Evolutionary conservation across 2,329 filamentous ascomycete genomes (phyloP).

Genomic region (Talaromyces amestolkiae): DNA sequence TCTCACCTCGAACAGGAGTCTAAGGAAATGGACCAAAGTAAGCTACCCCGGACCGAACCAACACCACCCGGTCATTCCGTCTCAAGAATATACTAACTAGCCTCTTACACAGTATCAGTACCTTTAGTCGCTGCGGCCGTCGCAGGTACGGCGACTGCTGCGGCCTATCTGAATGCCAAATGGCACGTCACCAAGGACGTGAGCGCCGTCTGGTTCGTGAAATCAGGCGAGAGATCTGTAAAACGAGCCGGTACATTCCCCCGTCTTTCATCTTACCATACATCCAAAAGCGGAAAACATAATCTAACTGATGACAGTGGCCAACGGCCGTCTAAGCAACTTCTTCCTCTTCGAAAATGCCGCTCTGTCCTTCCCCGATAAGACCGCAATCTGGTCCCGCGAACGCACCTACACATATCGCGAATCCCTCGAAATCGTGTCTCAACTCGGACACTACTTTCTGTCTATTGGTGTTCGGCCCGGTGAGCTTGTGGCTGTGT

Average conservation of each 20-base stretch:
- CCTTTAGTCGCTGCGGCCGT: constrained; percentile 26
- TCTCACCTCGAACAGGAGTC: neutral
- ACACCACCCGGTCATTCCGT: neutral
- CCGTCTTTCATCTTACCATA: neutral
- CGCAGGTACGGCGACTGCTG: constrained; percentile 29
- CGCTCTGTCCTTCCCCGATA: constrained; percentile 52
- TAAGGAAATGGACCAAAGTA: constrained; percentile 2
- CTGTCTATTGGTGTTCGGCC: constrained; percentile 57
- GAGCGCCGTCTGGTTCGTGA: constrained; percentile 19
- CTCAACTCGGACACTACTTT: constrained; percentile 64
- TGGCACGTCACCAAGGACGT: constrained; percentile 65
- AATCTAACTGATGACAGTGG: neutral
- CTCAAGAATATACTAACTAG: neutral
- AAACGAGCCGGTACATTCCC: constrained; percentile 47
- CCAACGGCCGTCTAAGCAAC: constrained; percentile 54
- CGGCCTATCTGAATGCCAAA: constrained; percentile 58
- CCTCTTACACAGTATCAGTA: neutral
- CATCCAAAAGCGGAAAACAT: too few relatives aligned
- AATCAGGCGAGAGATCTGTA: constrained; percentile 1
- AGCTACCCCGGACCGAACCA: neutral
- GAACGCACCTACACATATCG: constrained; percentile 59
- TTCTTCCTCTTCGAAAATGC: constrained; percentile 66
- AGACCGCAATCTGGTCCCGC: constrained; percentile 66
- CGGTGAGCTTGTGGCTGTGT: constrained; percentile 63
- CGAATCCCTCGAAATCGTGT: constrained; percentile 55